Percentiles rank a stretch among this genome's conserved stretches.
phyloP scores from a whole-genome alignment of 768 basidiomycete genomes.

The Ramaria sp. region DNA sequence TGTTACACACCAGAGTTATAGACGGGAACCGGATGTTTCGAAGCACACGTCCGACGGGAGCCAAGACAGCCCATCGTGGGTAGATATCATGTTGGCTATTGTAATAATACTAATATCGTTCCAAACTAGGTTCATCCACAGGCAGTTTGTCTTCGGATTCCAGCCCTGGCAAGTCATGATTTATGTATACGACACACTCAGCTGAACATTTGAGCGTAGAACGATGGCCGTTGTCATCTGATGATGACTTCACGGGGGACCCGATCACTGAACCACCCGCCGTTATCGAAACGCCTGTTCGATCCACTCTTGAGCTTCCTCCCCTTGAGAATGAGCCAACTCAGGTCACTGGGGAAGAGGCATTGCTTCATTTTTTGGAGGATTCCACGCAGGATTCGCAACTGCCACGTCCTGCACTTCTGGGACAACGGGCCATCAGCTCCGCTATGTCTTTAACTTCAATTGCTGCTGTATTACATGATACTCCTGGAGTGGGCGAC shows the following conservation, averaged over 20 bases:
- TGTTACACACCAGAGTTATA: not conserved
- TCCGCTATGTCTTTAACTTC: not conserved
- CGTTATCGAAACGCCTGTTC: not conserved
- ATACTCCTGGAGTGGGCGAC: not conserved
- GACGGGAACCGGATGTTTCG: not conserved
- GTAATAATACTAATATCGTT: not conserved
- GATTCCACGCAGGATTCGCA: not conserved
- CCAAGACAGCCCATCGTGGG: not conserved
- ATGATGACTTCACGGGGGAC: not conserved
- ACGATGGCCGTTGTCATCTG: not conserved
- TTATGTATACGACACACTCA: not conserved
- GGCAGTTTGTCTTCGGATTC: not conserved
- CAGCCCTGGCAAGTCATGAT: not conserved
- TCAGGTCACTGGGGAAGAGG: slow-evolving; percentile 1
- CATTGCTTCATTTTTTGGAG: slow-evolving; percentile 1
- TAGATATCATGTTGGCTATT: not conserved
- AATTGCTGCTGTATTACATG: slow-evolving; percentile 5
- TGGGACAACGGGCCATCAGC: not conserved
- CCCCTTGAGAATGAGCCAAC: not conserved
- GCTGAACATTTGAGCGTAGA: not conserved
- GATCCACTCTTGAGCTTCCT: not conserved
- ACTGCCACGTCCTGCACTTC: not conserved
- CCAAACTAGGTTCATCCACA: not conserved
- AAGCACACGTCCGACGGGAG: not conserved
- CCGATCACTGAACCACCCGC: slow-evolving; percentile 2